A percentile compares a stretch with the other conserved stretches of the same genome.
These are phyloP conservation scores for Tetradesmus lagerheimii DNA, from an alignment of 139 green algal genomes.

Conservation along the genomic window DNA sequence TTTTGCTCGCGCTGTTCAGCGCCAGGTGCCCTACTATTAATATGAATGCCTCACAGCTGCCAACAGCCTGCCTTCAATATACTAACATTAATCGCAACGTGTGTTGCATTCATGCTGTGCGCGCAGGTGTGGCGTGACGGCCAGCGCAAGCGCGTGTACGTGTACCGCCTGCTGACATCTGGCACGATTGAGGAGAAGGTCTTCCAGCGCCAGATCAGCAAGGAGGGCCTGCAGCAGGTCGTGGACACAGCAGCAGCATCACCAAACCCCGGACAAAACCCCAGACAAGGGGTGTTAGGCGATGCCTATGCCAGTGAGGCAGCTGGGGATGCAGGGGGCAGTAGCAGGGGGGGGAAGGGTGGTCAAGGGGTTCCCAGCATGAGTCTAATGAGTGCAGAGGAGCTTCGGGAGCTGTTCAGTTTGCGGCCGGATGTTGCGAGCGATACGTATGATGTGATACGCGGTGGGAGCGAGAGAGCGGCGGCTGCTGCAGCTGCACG, in stretches of 20 bases:
- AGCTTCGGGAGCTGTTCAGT: slow-evolving; percentile 95
- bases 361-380: slow-evolving; percentile 58
- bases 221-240: slow-evolving; percentile 80
- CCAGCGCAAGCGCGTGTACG: slow-evolving; percentile 96
- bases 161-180: slow-evolving; percentile 97
- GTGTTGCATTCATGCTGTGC: neutral
- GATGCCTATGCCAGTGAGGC: no score
- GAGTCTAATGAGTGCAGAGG: slow-evolving; percentile 86
- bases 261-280: no score
- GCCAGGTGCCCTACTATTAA: neutral
- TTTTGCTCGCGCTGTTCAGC: no score
- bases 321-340: neutral
- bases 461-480: neutral
- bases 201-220: slow-evolving; percentile 65
- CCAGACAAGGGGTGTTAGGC: no score
- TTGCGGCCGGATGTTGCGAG: slow-evolving; percentile 68
- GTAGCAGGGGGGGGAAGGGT: neutral
- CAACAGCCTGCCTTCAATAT: neutral
- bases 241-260: slow-evolving; percentile 51
- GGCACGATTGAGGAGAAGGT: slow-evolving; percentile 99
- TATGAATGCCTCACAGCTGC: no score
- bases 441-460: slow-evolving; percentile 57
- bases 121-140: slow-evolving; percentile 97
- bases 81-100: neutral
- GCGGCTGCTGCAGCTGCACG: slow-evolving; percentile 24